Base-by-base conservation (phyloP, 2,329 filamentous ascomycete genomes). In the Curvularia sp. region DNA sequence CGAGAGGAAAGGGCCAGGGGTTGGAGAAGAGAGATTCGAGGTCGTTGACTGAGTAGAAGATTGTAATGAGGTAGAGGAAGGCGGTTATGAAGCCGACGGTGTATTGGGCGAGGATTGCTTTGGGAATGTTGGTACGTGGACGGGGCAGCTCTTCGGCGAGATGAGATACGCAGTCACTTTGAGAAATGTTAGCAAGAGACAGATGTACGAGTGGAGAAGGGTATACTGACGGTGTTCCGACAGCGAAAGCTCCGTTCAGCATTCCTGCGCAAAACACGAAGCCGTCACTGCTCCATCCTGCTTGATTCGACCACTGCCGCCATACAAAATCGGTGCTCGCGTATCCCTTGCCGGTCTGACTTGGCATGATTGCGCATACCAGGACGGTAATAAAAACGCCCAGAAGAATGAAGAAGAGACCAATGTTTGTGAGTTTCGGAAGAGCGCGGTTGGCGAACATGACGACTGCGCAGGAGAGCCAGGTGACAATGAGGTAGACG, bases 181-280 rank as follows among this genome's bases (percentile, higher is more conserved):
- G 18, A 15, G 9, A 26, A 24, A 15, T 3, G 4, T 53, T 13
- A 35, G 22, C 38, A 39, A 46, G 15, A 12, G 15, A n/a, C 28
- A 12, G 12, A 42, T 20, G 5, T 5, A 22, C 8, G 15, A 3
- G 15, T 1, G 22, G 18, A 22, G 18, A 35, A 35, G 10, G 41
- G 15, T 33, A 15, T 44, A 42, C 72, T 61, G 64, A 74, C 10
- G 87, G 85, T 1, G 86, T 85, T 6, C 88, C 89, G 10, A 91
- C 85, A 44, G 85, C 84, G 70, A 86, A 91, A 3, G 88, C 88
- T 10, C 88, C 89, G 66, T 91, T 91, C 24, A 90, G 79, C 72
- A 89, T 88, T 18, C 88, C 87, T 0, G 85, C 78, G 26, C 89
- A 77, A 62, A 90, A 89, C 2, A 86, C 86, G n/a, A 89, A 84